Evolutionary conservation across 2,329 filamentous ascomycete species (phyloP), one percentile per base, ranked within the genome.

Genomic region (Knoxdaviesia capensis): DNA sequence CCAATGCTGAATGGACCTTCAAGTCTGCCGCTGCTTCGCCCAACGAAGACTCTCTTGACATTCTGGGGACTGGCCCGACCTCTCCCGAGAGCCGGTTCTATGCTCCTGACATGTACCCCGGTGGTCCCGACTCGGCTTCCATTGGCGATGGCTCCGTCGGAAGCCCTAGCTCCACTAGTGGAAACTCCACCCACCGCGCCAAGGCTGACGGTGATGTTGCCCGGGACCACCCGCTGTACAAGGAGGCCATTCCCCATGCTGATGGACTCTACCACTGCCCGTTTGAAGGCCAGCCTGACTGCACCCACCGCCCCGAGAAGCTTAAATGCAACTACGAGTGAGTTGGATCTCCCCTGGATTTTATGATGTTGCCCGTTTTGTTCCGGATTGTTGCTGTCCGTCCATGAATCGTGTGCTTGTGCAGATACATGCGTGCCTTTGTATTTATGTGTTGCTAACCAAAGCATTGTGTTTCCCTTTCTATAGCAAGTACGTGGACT

Each of bases 301-400:
- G 88, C 72, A 81, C 74, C 59, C 88, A 94, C 74, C 82, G 83
- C 63, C 76, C 87, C 36, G 90, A 92, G 55, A 90, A 92, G 66
- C 81, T 96, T 52, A 94, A 94, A 74, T 94, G 88, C 77, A 93
- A 94, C 64, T 96, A 94, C 57, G 87, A 94, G 87, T 93, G 79
- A 73, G 84, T 64, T 29, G 10, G 11, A 7, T 8, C 4, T 32
- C 20, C 20, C 11, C 20, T 20, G 20, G 20, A 20, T 3, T 20
- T 20, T 3, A 20, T 20, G 20, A 20, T 20, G 20, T 20, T 20
- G 20, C 20, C 20, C 2, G 2, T 20, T 20, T 20, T 20, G 20
- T 20, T 20, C 20, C 20, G 20, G 20, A 20, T 20, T 20, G 20
- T 20, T 20, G 20, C 20, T 20, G 20, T 20, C 20, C 20, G 20